phyloP scores from a whole-genome alignment of 2,329 filamentous ascomycete genomes.

The Fusarium virguliforme region DNA sequence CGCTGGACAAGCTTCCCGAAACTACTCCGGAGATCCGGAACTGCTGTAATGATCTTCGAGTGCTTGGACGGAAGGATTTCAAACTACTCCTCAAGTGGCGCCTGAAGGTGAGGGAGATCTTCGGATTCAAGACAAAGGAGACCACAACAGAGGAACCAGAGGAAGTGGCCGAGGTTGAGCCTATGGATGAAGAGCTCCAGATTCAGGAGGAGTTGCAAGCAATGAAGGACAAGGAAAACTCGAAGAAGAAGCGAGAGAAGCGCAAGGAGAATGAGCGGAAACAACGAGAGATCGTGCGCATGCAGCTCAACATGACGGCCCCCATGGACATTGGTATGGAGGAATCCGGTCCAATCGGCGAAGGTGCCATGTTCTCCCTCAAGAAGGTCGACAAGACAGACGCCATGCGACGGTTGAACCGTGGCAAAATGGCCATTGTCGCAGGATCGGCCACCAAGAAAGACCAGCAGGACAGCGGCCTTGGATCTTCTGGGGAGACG shows the following conservation, averaged over 20 bases:
- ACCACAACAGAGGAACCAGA: constrained; percentile 64
- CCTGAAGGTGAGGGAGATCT: constrained; percentile 88
- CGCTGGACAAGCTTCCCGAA: constrained; percentile 87
- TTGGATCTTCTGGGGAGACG: constrained; percentile 68
- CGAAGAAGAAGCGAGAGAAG: constrained; percentile 86
- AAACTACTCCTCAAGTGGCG: constrained; percentile 92
- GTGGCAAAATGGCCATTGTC: constrained; percentile 83
- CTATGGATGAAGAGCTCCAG: constrained; percentile 95
- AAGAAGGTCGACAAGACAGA: constrained; percentile 85
- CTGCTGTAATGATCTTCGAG: constrained; percentile 88
- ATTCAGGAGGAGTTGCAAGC: constrained; percentile 90
- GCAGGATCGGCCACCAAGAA: constrained; percentile 70
- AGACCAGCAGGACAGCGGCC: constrained; percentile 73
- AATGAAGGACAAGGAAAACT: constrained; percentile 83
- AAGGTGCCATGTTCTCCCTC: constrained; percentile 88
- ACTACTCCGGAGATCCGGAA: constrained; percentile 86
- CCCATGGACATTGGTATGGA: constrained; percentile 97
- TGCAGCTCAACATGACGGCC: constrained; percentile 97
- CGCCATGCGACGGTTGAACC: constrained; percentile 72
- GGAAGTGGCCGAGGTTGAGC: constrained; percentile 86
- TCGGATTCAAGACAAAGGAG: constrained; percentile 88
- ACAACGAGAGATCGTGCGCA: constrained; percentile 92
- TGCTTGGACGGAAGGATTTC: constrained; percentile 95
- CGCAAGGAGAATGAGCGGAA: constrained; percentile 94
- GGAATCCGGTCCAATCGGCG: constrained; percentile 82